phyloP scores from a whole-genome alignment of 2,329 filamentous ascomycete species.

The Triangularia setosa region DNA sequence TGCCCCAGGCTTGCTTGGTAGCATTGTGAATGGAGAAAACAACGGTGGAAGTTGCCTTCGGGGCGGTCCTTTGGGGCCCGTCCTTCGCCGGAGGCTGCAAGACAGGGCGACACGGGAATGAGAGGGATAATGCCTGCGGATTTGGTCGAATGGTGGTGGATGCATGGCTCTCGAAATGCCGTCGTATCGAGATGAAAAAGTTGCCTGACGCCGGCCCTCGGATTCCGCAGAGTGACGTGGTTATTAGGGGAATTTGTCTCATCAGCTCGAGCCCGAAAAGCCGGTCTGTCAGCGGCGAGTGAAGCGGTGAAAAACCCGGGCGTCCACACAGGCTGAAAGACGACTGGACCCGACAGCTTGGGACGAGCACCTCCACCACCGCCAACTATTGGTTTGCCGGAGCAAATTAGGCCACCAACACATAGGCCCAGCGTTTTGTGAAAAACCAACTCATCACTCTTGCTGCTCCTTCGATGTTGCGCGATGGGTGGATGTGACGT shows the following conservation, averaged over 20 bases:
- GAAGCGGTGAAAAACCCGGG: constrained; percentile 8
- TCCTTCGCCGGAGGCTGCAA: neutral
- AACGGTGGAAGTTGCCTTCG: neutral
- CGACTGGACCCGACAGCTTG: constrained; percentile 23
- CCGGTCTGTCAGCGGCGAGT: neutral
- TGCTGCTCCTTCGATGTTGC: neutral
- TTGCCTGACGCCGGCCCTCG: constrained; percentile 3
- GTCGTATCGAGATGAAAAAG: neutral
- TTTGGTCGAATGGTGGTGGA: neutral
- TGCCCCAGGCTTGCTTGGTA: neutral
- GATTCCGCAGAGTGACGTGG: constrained; percentile 3
- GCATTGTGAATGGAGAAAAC: neutral
- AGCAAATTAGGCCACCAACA: neutral
- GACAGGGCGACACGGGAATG: neutral
- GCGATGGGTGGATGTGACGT: neutral
- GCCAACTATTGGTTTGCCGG: constrained; percentile 1
- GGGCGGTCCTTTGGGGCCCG: neutral
- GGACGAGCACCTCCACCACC: constrained; percentile 11
- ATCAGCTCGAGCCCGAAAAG: neutral
- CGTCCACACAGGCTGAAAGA: constrained; percentile 8
- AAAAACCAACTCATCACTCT: neutral
- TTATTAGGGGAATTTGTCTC: neutral
- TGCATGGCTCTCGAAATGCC: neutral
- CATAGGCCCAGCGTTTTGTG: neutral
- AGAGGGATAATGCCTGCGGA: neutral